Base-by-base conservation (phyloP, 306 rosid species). In the Fragaria nilgerrensis region DNA sequence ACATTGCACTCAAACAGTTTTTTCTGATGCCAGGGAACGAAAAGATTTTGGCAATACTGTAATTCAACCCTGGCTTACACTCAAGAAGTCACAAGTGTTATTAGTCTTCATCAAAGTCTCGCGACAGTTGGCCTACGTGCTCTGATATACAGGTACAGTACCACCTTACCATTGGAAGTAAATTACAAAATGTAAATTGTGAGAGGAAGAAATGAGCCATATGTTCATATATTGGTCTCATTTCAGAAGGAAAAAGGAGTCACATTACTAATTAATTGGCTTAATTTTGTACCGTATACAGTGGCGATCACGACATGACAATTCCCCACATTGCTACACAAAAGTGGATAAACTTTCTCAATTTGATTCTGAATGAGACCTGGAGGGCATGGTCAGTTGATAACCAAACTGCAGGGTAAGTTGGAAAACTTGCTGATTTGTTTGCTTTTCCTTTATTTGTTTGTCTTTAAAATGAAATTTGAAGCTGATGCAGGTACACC, bases 301-400 rank as follows among this genome's bases (percentile, higher is more conserved):
- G 75, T 53, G 80, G 80, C 27, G 80, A 77, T 56, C 80, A 77
- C 2, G 80, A 77, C 80, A 41, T 77, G 75, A 66, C 75, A 39
- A 68, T 77, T 56, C 80, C 80, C 12, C 67, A 77, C 75, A 68
- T 68, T 27, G 80, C 68, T 49, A 77, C 80, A 43, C 80, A 77
- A 68, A 47, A 68, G 23, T 77, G 80, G 80, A 68, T 77, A 16
- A 68, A 29, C 0, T 23, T 59, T 32, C 80, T 77, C 16, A 45
- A 45, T 68, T 68, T 77, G 75, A 68, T 59, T 4, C 32, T 72
- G 8, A 47, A 39, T 17, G 80, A 77, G 63, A 9, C 75, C 34
- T 77, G 80, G 80, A 77, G 80, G 59, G 80, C 70, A 44, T 77
- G 80, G 75, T 77, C 80, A 12, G 5, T 55, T 23, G 48, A 3